Percentiles rank a stretch among this genome's conserved stretches.
phyloP scores from a whole-genome alignment of 2,329 filamentous ascomycete species.

The Pseudonectria buxi region DNA sequence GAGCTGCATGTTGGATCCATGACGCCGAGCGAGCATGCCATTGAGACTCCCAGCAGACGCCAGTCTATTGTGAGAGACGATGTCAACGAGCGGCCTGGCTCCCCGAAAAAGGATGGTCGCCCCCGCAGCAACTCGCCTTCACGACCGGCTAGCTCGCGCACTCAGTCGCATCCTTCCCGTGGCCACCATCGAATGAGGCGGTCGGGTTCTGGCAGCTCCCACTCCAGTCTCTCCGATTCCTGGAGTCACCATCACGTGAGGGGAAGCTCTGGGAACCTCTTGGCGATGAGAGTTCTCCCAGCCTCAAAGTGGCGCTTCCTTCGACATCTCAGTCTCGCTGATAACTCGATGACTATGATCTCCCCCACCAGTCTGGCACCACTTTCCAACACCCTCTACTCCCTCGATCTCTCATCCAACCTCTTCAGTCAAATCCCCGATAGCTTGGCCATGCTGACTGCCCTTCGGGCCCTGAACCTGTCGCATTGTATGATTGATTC shows the following conservation, averaged over 20 bases:
- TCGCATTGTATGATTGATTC: conserved; percentile 98
- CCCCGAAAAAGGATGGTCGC: conserved; percentile 39
- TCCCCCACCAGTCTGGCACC: conserved; percentile 69
- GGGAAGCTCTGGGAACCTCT: conserved; percentile 72
- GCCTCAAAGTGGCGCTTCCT: conserved; percentile 92
- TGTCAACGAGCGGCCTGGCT: conserved; percentile 37
- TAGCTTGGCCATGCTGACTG: conserved; percentile 75
- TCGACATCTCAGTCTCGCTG: conserved; percentile 82
- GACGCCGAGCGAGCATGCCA: conserved; percentile 43
- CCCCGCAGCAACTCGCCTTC: conserved; percentile 76
- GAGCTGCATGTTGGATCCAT: conserved; percentile 56
- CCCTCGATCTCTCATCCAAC: conserved; percentile 86
- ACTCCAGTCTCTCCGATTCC: conserved; percentile 66
- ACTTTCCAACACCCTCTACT: conserved; percentile 80
- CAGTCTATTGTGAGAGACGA: conserved; percentile 42
- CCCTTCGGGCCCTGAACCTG: conserved; percentile 85
- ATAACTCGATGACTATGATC: conserved; percentile 82
- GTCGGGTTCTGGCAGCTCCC: conserved; percentile 87
- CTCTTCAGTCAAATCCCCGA: conserved; percentile 93
- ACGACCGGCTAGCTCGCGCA: conserved; percentile 69
- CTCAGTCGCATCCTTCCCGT: conserved; percentile 59
- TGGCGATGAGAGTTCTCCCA: conserved; percentile 65
- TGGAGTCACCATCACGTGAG: conserved; percentile 51
- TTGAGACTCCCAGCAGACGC: conserved; percentile 33
- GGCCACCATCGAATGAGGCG: conserved; percentile 70